These are phyloP conservation scores for Meredithiella fracta DNA, from an alignment of 2,329 filamentous ascomycete species.

Conservation along the genomic window DNA sequence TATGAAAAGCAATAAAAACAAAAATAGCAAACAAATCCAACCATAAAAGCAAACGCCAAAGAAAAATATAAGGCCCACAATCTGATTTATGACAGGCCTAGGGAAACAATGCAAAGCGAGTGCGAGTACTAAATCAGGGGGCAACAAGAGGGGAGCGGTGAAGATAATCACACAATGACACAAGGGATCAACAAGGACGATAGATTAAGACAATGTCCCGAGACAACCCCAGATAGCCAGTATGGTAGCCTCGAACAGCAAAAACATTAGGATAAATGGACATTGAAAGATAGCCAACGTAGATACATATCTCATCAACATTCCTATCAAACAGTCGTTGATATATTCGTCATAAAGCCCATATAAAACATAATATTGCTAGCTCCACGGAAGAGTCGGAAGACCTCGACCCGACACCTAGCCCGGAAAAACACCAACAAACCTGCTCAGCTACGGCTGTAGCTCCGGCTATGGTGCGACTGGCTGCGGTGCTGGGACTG, in stretches of 20 bases:
- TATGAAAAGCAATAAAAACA: not conserved
- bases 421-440: no score
- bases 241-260: not conserved
- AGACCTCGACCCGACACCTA: no score
- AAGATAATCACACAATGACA: not conserved
- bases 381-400: no score
- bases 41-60: not conserved
- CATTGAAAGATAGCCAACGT: not conserved
- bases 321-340: not conserved
- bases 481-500: not conserved
- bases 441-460: not conserved
- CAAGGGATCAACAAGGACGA: not conserved
- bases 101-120: not conserved
- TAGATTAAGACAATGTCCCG: no score
- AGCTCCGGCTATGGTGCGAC: slow-evolving; percentile 5
- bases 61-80: not conserved
- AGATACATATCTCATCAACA: not conserved
- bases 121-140: not conserved
- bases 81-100: not conserved
- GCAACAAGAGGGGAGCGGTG: not conserved
- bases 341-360: not conserved
- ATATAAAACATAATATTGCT: not conserved
- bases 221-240: no score
- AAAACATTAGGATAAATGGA: not conserved
- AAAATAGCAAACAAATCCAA: not conserved